phyloP scores from a whole-genome alignment of 495 filamentous ascomycete species.

The Annulohypoxylon moriforme region DNA sequence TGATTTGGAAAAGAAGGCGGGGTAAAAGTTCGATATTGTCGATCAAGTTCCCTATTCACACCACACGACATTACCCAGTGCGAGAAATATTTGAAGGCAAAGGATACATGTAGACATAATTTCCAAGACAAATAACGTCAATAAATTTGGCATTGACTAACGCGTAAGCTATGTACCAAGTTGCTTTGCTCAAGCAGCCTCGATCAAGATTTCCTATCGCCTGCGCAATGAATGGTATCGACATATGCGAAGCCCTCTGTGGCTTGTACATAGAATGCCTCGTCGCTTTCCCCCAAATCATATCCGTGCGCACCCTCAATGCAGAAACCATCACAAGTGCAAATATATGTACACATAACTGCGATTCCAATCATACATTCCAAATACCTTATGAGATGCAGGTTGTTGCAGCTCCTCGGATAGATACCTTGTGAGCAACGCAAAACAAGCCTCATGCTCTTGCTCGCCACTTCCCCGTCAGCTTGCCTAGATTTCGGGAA shows the following conservation, averaged over 20 bases:
- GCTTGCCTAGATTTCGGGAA: not conserved
- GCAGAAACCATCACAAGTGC: not conserved
- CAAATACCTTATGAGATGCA: conserved; percentile 3
- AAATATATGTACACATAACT: conserved; percentile 23
- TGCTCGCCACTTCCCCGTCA: not conserved
- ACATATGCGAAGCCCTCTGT: not conserved
- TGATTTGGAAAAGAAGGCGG: not conserved
- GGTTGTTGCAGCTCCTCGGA: not conserved
- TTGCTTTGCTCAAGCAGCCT: not conserved
- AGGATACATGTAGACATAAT: not conserved
- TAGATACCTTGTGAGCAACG: not conserved
- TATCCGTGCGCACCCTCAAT: not conserved
- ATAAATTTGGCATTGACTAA: conserved; percentile 13
- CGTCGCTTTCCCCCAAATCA: conserved; percentile 5
- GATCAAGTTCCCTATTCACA: not conserved
- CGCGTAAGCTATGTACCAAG: conserved; percentile 13
- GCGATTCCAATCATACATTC: not conserved
- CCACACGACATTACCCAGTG: not conserved
- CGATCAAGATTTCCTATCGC: not conserved
- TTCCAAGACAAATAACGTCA: not conserved
- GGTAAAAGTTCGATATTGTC: not conserved
- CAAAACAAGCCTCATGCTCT: not conserved
- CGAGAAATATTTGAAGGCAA: not conserved
- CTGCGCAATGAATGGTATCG: conserved; percentile 3
- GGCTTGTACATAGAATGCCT: conserved; percentile 6